A percentile compares a stretch with the other conserved stretches of the same genome.
Conservation (phyloP, 306 rosid species). For the Cucurbita maxima region DNA sequence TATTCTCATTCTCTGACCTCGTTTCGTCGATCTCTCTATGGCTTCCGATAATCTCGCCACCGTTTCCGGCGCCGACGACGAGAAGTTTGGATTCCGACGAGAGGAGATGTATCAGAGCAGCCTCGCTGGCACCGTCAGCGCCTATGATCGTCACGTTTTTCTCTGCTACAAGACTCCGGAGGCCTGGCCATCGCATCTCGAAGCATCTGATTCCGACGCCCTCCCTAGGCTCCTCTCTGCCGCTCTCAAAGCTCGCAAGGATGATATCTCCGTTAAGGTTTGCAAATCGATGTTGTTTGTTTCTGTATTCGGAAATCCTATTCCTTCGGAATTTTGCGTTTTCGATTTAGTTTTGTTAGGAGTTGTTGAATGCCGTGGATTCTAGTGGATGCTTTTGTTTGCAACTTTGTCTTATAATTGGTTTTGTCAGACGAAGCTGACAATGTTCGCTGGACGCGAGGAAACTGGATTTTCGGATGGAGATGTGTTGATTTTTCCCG, state of each 20-base stretch:
- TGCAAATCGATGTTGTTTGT: background rate
- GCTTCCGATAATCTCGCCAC: slow-evolving; percentile 27
- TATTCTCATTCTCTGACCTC: background rate
- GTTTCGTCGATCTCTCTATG: background rate
- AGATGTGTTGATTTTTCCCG: slow-evolving; percentile 72
- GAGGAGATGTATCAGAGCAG: slow-evolving; percentile 63
- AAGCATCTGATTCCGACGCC: slow-evolving; percentile 50
- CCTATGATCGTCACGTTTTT: slow-evolving; percentile 85
- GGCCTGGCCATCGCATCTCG: slow-evolving; percentile 62
- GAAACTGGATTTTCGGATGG: slow-evolving; percentile 48
- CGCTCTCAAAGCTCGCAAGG: slow-evolving; percentile 47
- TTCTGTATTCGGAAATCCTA: background rate
- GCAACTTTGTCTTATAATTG: background rate
- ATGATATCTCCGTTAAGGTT: slow-evolving; percentile 16
- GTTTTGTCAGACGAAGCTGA: slow-evolving; percentile 48
- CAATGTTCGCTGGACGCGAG: slow-evolving; percentile 56
- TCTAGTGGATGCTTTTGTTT: background rate
- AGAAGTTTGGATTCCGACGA: slow-evolving; percentile 56
- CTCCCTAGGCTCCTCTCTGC: slow-evolving; percentile 43
- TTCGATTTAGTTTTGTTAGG: background rate
- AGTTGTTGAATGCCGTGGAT: background rate
- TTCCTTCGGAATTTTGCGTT: background rate
- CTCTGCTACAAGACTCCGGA: slow-evolving; percentile 65
- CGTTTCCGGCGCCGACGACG: slow-evolving; percentile 15
- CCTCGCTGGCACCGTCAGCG: slow-evolving; percentile 51